Base-by-base conservation (phyloP, 306 rosid species). In the Geum urbanum region DNA sequence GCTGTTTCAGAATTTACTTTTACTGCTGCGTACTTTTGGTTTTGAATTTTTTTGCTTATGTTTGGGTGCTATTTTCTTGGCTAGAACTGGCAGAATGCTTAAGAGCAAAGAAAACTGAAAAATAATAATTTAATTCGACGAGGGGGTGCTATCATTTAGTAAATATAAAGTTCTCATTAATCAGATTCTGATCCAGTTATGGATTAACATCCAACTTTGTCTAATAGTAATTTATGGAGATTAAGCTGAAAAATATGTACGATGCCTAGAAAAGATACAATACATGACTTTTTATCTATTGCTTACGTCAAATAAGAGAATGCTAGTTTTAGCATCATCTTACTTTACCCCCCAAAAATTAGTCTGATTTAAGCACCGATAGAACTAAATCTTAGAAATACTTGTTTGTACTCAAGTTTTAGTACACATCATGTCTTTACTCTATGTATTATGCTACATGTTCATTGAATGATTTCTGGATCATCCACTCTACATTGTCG, bases 111-210 rank as follows among this genome's bases (percentile, higher is more conserved):
- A 12, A 14, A 13, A 67, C 41, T 49, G 5, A 14, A 9, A 18
- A 16, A 35, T 2, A 47, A 11, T 35, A 2, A 32, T 50, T 9
- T 67, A 2, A 9, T 35, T 67, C 35, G 53, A 44, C 46, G 10
- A 44, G 20, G 13, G 69, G 7, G 53, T 4, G 24, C 45, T 15
- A 66, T 50, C 32, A 47, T 66, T 40, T 46, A 68, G 19, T n/a
- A n/a, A 47, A 37, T 35, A 51, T 20, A 49, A 39, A 52, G 24
- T 22, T 22, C 18, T 20, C 24, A 20, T 54, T 37, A 2, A 13
- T 68, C 12, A 54, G 19, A 49, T 51, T 18, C 46, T 68, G 61
- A 68, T 50, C n/a, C n/a, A 50, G 61, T 39, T 50, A 18, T 51
- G 72, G 37, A 37, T 50, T 51, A 60, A 51, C 49, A 67, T 51